These are phyloP conservation scores for Thraustotheca clavata DNA, from an alignment of 352 stramenopile species.

Conservation along the genomic window DNA sequence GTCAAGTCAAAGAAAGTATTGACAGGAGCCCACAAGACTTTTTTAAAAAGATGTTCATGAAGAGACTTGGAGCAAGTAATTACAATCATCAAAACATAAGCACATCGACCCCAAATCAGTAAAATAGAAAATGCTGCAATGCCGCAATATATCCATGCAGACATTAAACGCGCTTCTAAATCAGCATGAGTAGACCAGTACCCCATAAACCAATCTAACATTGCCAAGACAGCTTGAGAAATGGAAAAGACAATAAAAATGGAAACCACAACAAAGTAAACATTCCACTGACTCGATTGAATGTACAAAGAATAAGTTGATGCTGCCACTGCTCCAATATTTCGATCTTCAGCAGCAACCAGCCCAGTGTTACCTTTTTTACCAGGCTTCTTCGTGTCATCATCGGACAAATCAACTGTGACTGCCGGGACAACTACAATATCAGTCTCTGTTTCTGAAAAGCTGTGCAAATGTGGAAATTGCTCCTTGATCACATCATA, in stretches of 20 bases:
- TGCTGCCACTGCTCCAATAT: neutral
- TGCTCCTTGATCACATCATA: conserved; percentile 47
- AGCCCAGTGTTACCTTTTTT: too few species aligned
- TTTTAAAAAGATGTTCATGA: conserved; percentile 17
- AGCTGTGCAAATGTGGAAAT: conserved; percentile 27
- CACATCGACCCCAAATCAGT: conserved; percentile 28
- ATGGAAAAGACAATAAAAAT: neutral
- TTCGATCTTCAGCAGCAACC: conserved; percentile 3
- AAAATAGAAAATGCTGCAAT: neutral
- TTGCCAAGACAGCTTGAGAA: neutral
- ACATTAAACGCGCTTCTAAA: neutral
- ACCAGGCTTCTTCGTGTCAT: neutral
- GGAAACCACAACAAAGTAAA: neutral
- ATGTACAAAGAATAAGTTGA: conserved; percentile 12
- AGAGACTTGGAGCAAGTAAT: conserved; percentile 10
- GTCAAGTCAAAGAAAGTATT: conserved; percentile 81
- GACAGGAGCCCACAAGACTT: conserved; percentile 37
- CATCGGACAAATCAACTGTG: conserved; percentile 5
- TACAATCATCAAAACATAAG: neutral
- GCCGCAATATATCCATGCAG: neutral
- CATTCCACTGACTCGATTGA: neutral
- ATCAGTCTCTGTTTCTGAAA: neutral
- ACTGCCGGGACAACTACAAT: neutral
- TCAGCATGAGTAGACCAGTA: neutral
- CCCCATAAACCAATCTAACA: conserved; percentile 18